phyloP scores from a whole-genome alignment of 306 rosid genomes.

The Cicer judaicum region DNA sequence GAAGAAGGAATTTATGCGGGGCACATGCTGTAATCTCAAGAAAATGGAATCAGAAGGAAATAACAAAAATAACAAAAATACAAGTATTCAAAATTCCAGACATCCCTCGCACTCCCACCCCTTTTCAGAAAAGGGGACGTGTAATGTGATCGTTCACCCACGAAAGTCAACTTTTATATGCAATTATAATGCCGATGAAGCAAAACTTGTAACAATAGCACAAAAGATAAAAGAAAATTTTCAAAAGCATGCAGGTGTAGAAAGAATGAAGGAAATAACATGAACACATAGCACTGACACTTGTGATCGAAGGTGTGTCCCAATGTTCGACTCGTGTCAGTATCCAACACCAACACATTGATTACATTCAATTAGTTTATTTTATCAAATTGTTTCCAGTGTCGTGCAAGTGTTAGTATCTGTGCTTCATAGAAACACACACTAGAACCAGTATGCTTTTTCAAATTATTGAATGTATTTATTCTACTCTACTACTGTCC shows the following conservation, averaged over 20 bases:
- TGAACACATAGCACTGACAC: too few relatives aligned
- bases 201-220: too few relatives aligned
- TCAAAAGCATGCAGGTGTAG: not conserved
- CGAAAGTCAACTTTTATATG: not conserved
- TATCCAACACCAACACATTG: too few relatives aligned
- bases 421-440: not conserved
- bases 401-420: too few relatives aligned
- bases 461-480: conserved; percentile 20
- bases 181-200: not conserved
- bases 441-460: not conserved
- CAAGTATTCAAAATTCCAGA: not conserved
- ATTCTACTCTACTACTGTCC: not conserved
- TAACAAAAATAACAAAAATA: not conserved
- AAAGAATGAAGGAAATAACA: not conserved
- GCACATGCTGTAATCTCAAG: conserved; percentile 70
- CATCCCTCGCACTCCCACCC: not conserved
- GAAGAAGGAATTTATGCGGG: conserved; percentile 81
- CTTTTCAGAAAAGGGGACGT: not conserved
- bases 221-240: too few relatives aligned
- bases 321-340: too few relatives aligned
- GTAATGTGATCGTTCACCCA: not conserved
- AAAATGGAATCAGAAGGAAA: conserved; percentile 34
- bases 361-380: too few relatives aligned
- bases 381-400: too few relatives aligned
- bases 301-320: too few relatives aligned